Conservation (phyloP, 805 yeast species). For the Barnettozyma sp. region DNA sequence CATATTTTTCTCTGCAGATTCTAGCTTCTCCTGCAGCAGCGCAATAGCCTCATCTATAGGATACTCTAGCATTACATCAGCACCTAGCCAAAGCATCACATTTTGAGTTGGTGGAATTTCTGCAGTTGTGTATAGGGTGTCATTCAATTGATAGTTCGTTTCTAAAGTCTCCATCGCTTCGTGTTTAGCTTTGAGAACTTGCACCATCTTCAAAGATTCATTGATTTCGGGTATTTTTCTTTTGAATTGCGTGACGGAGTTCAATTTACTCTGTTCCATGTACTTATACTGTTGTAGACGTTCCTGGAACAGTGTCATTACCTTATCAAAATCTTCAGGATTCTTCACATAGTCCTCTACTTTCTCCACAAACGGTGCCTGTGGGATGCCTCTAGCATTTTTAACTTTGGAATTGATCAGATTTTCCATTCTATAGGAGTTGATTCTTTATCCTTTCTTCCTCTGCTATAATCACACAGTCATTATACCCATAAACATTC, state of each 20-base stretch:
- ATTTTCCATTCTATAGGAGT: constrained; percentile 18
- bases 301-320: constrained; percentile 75
- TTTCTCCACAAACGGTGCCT: constrained; percentile 86
- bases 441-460: too few relatives aligned
- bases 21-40: constrained; percentile 55
- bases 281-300: constrained; percentile 83
- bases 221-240: constrained; percentile 86
- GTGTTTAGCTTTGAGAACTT: constrained; percentile 46
- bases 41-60: constrained; percentile 82
- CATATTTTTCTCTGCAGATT: constrained; percentile 53
- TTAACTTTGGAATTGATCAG: constrained; percentile 21
- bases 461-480: too few relatives aligned
- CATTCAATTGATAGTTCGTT: constrained; percentile 88
- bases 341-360: constrained; percentile 69
- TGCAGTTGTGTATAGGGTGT: constrained; percentile 85
- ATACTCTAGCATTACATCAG: constrained; percentile 94
- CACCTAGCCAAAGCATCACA: constrained; percentile 95
- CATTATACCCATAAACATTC: too few relatives aligned
- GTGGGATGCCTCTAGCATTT: constrained; percentile 94
- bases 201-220: constrained; percentile 72
- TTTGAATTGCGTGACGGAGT: constrained; percentile 39
- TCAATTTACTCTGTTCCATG: constrained; percentile 50
- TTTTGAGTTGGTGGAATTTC: constrained; percentile 52
- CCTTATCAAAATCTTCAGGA: constrained; percentile 61
- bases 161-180: constrained; percentile 40